Evolutionary conservation across 257 asterid species (phyloP).

Genomic region (Lavandula angustifolia): DNA sequence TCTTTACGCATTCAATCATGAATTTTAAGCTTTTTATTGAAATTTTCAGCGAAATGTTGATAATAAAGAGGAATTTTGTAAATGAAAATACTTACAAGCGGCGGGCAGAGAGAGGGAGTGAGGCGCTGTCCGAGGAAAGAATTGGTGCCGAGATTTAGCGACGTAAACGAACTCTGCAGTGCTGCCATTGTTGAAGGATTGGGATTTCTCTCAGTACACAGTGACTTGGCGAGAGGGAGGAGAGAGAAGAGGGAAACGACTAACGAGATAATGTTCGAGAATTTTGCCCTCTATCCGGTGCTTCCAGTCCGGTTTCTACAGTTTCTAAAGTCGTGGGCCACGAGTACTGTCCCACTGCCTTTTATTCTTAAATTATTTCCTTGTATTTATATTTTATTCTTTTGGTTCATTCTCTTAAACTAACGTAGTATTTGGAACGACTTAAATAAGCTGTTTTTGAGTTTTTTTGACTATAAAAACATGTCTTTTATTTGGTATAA

Average conservation of each 20-base stretch:
- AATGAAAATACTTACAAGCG: slow-evolving; percentile 45
- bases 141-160: slow-evolving; percentile 65
- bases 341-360: too few species aligned
- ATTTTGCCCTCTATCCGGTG: slow-evolving; percentile 22
- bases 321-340: slow-evolving; percentile 2
- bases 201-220: slow-evolving; percentile 26
- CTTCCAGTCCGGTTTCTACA: slow-evolving; percentile 34
- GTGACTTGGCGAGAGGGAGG: slow-evolving; percentile 15
- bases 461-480: too few species aligned
- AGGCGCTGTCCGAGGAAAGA: slow-evolving; percentile 72
- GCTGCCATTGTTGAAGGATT: slow-evolving; percentile 51
- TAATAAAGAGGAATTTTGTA: not conserved
- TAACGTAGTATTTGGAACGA: too few species aligned
- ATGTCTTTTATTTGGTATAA: too few species aligned
- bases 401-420: not conserved
- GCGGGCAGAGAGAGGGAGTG: slow-evolving; percentile 50
- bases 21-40: not conserved
- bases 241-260: not conserved
- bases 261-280: slow-evolving; percentile 39
- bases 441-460: too few species aligned
- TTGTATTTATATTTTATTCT: too few species aligned
- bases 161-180: slow-evolving; percentile 68
- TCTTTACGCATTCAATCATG: not conserved
- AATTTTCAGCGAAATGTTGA: not conserved
- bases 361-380: too few species aligned